These are phyloP conservation scores for Cephalotrichum gorgonifer DNA, from an alignment of 2,329 filamentous ascomycete genomes.

Conservation along the genomic window DNA sequence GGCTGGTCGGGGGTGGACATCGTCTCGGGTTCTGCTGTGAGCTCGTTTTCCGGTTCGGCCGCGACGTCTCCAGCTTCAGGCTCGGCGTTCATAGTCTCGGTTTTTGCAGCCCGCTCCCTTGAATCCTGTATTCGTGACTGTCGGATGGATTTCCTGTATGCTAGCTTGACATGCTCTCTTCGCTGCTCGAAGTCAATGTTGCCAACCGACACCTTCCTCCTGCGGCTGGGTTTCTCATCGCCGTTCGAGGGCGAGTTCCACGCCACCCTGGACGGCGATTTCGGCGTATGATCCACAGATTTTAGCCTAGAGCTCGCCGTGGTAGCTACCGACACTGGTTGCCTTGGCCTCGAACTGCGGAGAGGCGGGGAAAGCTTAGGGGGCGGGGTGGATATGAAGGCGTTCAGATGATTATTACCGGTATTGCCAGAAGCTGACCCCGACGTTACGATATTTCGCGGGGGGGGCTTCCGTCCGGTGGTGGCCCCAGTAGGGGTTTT, in stretches of 20 bases:
- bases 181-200: constrained; percentile 79
- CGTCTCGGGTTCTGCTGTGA: constrained; percentile 18
- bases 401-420: constrained; percentile 53
- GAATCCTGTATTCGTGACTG: constrained; percentile 56
- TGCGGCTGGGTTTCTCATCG: constrained; percentile 18
- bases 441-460: constrained; percentile 30
- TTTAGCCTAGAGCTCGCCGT: constrained; percentile 61
- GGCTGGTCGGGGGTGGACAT: neutral
- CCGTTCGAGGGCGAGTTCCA: neutral
- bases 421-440: constrained; percentile 15
- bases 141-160: constrained; percentile 74
- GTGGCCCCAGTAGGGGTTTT: constrained; percentile 24
- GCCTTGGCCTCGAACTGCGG: constrained; percentile 71
- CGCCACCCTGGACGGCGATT: constrained; percentile 21
- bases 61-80: constrained; percentile 17
- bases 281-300: constrained; percentile 43
- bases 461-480: constrained; percentile 27
- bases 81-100: neutral
- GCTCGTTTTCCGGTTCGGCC: constrained; percentile 16
- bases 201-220: constrained; percentile 51
- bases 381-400: constrained; percentile 60
- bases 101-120: constrained; percentile 35
- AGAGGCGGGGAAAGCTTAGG: constrained; percentile 69
- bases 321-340: constrained; percentile 65
- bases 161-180: constrained; percentile 71